Evolutionary conservation across 1,139 yeast species (phyloP).

Genomic region (Lodderomyces parapsilosis): DNA sequence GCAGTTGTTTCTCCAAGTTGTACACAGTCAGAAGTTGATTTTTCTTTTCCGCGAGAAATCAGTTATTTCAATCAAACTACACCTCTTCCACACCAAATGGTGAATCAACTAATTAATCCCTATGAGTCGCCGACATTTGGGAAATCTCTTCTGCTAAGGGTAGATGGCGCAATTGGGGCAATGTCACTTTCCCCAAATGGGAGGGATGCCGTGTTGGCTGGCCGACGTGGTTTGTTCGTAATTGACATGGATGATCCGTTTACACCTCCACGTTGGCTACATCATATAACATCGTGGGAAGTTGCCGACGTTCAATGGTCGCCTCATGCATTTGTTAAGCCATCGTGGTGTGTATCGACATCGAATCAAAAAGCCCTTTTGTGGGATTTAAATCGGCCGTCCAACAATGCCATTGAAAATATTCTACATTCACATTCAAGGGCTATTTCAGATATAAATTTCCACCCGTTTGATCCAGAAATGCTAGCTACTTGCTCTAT

Average conservation of each 20-base stretch:
- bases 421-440: slow-evolving; percentile 87
- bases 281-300: slow-evolving; percentile 94
- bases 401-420: slow-evolving; percentile 76
- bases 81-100: slow-evolving; percentile 7
- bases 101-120: slow-evolving; percentile 18
- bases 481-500: slow-evolving; percentile 91
- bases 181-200: slow-evolving; percentile 92
- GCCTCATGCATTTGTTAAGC: slow-evolving; percentile 74
- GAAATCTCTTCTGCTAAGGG: slow-evolving; percentile 76
- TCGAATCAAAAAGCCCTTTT: slow-evolving; percentile 92
- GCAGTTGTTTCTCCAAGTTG: slow-evolving; percentile 2
- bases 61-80: background rate
- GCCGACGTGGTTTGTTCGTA: slow-evolving; percentile 80
- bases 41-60: slow-evolving; percentile 2
- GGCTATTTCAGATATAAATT: slow-evolving; percentile 94
- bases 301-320: slow-evolving; percentile 99
- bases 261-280: slow-evolving; percentile 91
- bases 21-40: slow-evolving; percentile 6
- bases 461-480: slow-evolving; percentile 86
- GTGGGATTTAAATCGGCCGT: slow-evolving; percentile 84
- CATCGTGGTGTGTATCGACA: slow-evolving; percentile 90
- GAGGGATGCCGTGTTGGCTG: slow-evolving; percentile 90
- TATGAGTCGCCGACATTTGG: slow-evolving; percentile 61
- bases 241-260: slow-evolving; percentile 96
- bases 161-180: slow-evolving; percentile 92